Conservation (phyloP, 2,329 filamentous ascomycete genomes). For the Pseudogymnoascus sp. region DNA sequence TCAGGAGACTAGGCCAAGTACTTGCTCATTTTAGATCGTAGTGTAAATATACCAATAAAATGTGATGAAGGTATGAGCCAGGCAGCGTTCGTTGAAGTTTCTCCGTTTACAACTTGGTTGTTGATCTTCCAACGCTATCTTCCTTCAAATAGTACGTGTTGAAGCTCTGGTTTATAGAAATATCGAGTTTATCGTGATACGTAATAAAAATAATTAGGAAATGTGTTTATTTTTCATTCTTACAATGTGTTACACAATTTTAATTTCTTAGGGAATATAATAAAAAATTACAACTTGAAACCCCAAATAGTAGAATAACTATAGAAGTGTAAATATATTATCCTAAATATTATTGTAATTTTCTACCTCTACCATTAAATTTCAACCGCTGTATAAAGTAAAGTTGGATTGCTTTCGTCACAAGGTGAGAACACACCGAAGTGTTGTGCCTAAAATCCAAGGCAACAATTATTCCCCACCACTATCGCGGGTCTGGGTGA, state of each 20-base stretch:
- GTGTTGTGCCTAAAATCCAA: neutral
- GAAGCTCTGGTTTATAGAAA: neutral
- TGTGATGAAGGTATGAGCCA: neutral
- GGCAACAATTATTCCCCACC: neutral
- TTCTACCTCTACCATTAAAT: neutral
- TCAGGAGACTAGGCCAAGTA: constrained; percentile 13
- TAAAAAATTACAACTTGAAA: neutral
- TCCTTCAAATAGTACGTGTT: neutral
- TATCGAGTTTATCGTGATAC: too few relatives aligned
- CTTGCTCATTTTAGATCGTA: constrained; percentile 13
- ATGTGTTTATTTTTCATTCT: neutral
- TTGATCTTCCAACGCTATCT: neutral
- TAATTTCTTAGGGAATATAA: neutral
- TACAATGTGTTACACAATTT: neutral
- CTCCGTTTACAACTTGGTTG: neutral
- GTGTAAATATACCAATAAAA: neutral
- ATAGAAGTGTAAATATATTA: neutral
- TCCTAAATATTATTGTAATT: too few relatives aligned
- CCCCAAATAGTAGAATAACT: neutral
- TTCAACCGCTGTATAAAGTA: neutral
- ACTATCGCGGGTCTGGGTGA: neutral
- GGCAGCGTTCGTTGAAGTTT: neutral
- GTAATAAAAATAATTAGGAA: too few relatives aligned
- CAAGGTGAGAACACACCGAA: neutral
- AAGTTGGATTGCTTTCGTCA: neutral